A percentile compares a stretch with the other conserved stretches of the same genome.
Evolutionary conservation across 805 yeast species (phyloP).

Genomic region (Naumovozyma baii): DNA sequence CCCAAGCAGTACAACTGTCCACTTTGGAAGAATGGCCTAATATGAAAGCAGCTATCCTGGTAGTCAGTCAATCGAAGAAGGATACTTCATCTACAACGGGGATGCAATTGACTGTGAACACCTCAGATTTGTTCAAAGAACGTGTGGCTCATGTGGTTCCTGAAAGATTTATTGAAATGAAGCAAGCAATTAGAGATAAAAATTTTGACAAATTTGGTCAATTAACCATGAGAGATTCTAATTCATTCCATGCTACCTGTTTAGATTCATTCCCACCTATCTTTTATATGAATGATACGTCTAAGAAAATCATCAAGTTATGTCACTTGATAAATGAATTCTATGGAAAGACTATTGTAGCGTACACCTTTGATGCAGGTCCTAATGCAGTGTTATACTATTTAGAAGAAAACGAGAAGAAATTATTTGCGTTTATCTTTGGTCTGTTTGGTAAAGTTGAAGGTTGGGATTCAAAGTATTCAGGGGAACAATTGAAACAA

Average conservation of each 20-base stretch:
- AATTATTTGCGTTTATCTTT: constrained; percentile 61
- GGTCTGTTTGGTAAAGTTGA: constrained; percentile 46
- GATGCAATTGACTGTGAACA: constrained; percentile 89
- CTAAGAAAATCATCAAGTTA: constrained; percentile 68
- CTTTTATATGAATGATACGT: constrained; percentile 85
- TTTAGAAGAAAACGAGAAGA: constrained; percentile 61
- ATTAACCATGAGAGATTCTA: constrained; percentile 91
- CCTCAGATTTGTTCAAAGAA: constrained; percentile 76
- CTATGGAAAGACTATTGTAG: constrained; percentile 57
- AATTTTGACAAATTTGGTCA: constrained; percentile 78
- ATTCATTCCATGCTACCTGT: constrained; percentile 97
- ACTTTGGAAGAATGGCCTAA: constrained; percentile 81
- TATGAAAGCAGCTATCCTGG: constrained; percentile 85
- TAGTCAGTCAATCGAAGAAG: constrained; percentile 86
- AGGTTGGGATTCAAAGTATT: constrained; percentile 56
- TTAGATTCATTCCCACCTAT: constrained; percentile 93
- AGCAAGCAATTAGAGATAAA: constrained; percentile 55
- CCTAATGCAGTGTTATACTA: constrained; percentile 97
- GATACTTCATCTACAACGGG: constrained; percentile 93
- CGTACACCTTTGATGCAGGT: constrained; percentile 98
- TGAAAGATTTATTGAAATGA: constrained; percentile 72
- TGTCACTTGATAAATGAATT: constrained; percentile 67
- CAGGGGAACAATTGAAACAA: constrained; percentile 20
- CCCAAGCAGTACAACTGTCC: constrained; percentile 88
- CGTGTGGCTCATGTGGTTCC: constrained; percentile 83